Evolutionary conservation across 2,329 filamentous ascomycete genomes (phyloP), one percentile per base, ranked within the genome.

Genomic region (Beauveria scarabaeidicola): DNA sequence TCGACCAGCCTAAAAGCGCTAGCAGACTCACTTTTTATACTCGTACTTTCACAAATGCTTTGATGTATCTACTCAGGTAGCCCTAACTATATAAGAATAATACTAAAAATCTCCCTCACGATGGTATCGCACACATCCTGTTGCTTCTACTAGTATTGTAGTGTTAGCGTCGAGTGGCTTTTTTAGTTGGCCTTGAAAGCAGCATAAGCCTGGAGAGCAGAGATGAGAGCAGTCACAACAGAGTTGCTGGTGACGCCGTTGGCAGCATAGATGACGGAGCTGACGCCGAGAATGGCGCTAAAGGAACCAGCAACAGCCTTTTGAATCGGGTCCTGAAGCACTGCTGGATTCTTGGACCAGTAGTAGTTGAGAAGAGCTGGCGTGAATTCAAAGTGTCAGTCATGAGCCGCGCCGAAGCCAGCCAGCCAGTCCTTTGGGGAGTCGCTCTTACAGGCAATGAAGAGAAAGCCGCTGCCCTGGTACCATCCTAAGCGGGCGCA

Each of bases 281-380:
- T 54, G 36, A 36, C 36, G 3, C 58, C 51, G 8, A 60, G 21
- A 10, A 60, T 55, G 32, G 43, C 43, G 21, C 43, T 38, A 17
- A 60, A 32, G 9, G 55, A 11, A 6, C 43, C 58, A 36, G 51
- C 58, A 19, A 60, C 17, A 6, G 58, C 50, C 52, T 54, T 54
- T 36, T 60, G 58, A 23, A 60, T 54, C 7, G 58, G 58, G 32
- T 60, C 51, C 51, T 54, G 43, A 15, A 60, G 58, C 15, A 50
- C 43, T 6, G 29, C 29, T 1, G 58, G 58, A 52, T 60, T 60
- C 52, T 54, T 60, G 51, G 58, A 54, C 58, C 58, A 60, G 44
- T 55, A 55, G 46, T 60, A 60, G 52, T 60, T 60, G 41, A 60
- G 43, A 11, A 60, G 52, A 19, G 51, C 58, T 60, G 23, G 23